phyloP scores from a whole-genome alignment of 2,329 filamentous ascomycete species.

The Tolypocladium tundrense region DNA sequence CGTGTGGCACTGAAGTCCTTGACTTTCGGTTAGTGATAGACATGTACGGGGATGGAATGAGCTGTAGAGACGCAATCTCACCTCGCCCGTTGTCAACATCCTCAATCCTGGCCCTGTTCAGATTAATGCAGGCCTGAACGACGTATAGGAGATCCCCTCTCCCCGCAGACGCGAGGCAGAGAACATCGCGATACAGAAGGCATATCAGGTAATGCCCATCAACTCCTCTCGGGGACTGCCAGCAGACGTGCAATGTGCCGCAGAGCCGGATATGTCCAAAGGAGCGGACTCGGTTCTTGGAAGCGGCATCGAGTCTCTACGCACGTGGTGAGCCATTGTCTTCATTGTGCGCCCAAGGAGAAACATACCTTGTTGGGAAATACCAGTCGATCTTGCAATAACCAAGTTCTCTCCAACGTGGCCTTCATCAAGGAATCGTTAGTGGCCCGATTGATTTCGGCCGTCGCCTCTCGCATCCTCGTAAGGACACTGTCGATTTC shows the following conservation, averaged over 20 bases:
- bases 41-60: not conserved
- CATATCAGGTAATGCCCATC: constrained; percentile 77
- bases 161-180: constrained; percentile 63
- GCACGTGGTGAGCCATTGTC: not conserved
- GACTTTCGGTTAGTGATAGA: not conserved
- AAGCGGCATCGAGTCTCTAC: constrained; percentile 39
- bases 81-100: constrained; percentile 68
- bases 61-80: constrained; percentile 17
- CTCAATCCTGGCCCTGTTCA: constrained; percentile 57
- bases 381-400: constrained; percentile 69
- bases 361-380: constrained; percentile 57
- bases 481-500: constrained; percentile 66
- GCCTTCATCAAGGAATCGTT: constrained; percentile 61
- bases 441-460: constrained; percentile 75
- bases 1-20: constrained; percentile 79
- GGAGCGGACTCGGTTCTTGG: constrained; percentile 59
- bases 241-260: constrained; percentile 74
- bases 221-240: constrained; percentile 58
- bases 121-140: constrained; percentile 62
- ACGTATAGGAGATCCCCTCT: constrained; percentile 59
- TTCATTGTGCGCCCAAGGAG: not conserved
- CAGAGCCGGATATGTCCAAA: constrained; percentile 76
- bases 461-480: constrained; percentile 62
- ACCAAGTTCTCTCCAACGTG: constrained; percentile 70
- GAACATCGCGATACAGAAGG: constrained; percentile 68